These are phyloP conservation scores for Candida montana DNA, from an alignment of 805 yeast species.

Conservation along the genomic window DNA sequence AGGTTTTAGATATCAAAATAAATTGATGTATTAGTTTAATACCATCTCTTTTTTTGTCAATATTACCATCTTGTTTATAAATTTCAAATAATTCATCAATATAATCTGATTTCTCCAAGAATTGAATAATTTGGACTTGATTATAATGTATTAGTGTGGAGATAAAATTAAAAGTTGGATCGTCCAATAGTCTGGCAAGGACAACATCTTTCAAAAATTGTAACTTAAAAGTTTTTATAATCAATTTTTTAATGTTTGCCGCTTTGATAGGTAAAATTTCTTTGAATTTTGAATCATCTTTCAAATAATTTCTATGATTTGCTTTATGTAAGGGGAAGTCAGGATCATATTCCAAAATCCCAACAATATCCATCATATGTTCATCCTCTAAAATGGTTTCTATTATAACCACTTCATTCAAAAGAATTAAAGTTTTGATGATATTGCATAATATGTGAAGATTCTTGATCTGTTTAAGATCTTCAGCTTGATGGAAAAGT, in stretches of 20 bases:
- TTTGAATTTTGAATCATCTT: slow-evolving; percentile 55
- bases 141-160: slow-evolving; percentile 61
- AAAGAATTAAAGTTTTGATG: slow-evolving; percentile 61
- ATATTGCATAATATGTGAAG: slow-evolving; percentile 69
- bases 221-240: slow-evolving; percentile 69
- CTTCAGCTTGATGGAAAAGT: slow-evolving; percentile 55
- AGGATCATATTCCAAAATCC: slow-evolving; percentile 86
- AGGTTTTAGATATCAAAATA: slow-evolving; percentile 63
- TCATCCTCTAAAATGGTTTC: slow-evolving; percentile 54
- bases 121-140: slow-evolving; percentile 61
- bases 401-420: slow-evolving; percentile 61
- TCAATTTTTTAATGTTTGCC: slow-evolving; percentile 43
- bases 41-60: slow-evolving; percentile 45
- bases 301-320: slow-evolving; percentile 64
- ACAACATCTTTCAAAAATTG: slow-evolving; percentile 86
- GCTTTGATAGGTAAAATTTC: slow-evolving; percentile 64
- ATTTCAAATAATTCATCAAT: slow-evolving; percentile 53
- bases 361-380: slow-evolving; percentile 54
- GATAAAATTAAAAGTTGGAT: slow-evolving; percentile 63
- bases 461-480: slow-evolving; percentile 42
- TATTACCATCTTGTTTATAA: slow-evolving; percentile 33
- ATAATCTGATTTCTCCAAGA: slow-evolving; percentile 47
- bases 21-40: slow-evolving; percentile 77
- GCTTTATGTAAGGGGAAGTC: slow-evolving; percentile 79
- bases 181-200: slow-evolving; percentile 76